Conservation (phyloP, 306 rosid species). For the Chamaecrista fasciculata region DNA sequence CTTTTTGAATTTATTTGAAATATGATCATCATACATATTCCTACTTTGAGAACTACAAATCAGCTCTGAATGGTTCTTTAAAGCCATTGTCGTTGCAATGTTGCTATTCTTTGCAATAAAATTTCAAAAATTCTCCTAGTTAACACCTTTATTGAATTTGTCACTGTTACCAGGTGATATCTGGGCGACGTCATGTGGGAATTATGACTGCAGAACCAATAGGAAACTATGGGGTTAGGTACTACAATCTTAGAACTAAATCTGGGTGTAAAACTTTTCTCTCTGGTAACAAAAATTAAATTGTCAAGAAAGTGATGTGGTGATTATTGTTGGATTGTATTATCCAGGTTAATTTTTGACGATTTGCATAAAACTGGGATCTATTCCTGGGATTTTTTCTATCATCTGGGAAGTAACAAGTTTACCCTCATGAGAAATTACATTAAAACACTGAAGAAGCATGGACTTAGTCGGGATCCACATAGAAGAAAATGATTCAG, state of each 20-base stretch:
- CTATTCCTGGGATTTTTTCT: conserved; percentile 78
- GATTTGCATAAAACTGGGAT: conserved; percentile 93
- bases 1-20: background rate
- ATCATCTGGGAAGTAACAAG: conserved; percentile 72
- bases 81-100: too few relatives aligned
- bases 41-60: background rate
- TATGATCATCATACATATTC: too few relatives aligned
- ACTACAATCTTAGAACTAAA: conserved; percentile 29
- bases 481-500: conserved; percentile 57
- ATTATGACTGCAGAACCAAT: conserved; percentile 86
- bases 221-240: conserved; percentile 96
- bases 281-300: background rate
- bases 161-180: conserved; percentile 52
- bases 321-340: conserved; percentile 26
- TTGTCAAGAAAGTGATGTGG: background rate
- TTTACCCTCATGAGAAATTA: conserved; percentile 69
- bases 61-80: background rate
- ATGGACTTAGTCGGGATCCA: conserved; percentile 74
- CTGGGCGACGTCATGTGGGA: conserved; percentile 70
- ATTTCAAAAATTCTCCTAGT: background rate
- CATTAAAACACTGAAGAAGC: conserved; percentile 63
- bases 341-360: conserved; percentile 66
- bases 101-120: too few relatives aligned
- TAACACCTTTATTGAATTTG: background rate
- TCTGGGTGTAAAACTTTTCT: background rate